Conservation (phyloP, 164 flowering plant species). For the Aristolochia contorta region DNA sequence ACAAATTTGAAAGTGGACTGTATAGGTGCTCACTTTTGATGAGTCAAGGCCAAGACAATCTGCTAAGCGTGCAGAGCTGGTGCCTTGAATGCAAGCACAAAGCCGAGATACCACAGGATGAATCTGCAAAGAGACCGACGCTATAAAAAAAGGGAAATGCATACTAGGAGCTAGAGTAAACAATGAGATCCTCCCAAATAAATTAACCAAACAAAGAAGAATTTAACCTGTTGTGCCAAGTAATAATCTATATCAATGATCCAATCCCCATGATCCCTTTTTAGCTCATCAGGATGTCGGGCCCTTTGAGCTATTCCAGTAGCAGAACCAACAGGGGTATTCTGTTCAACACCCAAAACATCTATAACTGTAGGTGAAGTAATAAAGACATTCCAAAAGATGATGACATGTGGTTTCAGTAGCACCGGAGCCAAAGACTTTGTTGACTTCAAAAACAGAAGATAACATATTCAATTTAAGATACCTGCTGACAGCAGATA, state of each 20-base stretch:
- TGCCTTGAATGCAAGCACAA: slow-evolving; percentile 92
- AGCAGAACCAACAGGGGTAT: slow-evolving; percentile 41
- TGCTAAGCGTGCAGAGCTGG: slow-evolving; percentile 91
- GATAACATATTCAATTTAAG: background rate
- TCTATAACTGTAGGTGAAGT: background rate
- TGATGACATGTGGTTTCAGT: no score
- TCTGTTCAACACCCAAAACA: slow-evolving; percentile 28
- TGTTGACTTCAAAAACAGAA: no score
- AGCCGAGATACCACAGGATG: slow-evolving; percentile 97
- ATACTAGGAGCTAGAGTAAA: background rate
- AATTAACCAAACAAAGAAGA: background rate
- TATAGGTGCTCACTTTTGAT: slow-evolving; percentile 53
- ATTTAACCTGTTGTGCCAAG: slow-evolving; percentile 76
- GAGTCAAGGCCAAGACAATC: slow-evolving; percentile 97
- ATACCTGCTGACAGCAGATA: slow-evolving; percentile 87
- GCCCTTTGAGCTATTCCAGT: slow-evolving; percentile 90
- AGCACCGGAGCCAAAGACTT: no score
- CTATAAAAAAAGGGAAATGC: background rate
- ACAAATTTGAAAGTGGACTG: background rate
- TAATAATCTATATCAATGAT: slow-evolving; percentile 92
- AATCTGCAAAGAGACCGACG: slow-evolving; percentile 40
- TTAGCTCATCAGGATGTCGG: slow-evolving; percentile 95
- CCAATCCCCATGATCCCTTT: slow-evolving; percentile 64
- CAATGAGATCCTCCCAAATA: background rate
- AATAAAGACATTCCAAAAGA: no score